Percentiles rank a stretch among this genome's conserved stretches.
Conservation (phyloP, 148 eudicot species). For the Camellia granthamiana region DNA sequence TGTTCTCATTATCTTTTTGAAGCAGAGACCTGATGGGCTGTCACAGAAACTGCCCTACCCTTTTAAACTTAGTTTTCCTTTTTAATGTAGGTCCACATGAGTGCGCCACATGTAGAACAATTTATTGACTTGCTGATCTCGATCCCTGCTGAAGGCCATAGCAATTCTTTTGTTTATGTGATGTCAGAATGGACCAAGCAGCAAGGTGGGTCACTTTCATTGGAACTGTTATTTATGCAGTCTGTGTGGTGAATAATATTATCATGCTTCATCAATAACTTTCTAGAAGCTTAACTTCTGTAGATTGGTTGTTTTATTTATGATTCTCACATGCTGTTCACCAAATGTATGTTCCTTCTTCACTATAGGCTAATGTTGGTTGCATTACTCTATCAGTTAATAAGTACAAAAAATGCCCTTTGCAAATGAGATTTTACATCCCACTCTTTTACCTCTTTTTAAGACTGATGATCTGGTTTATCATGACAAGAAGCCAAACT, state of each 20-base stretch:
- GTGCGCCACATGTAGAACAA: constrained; percentile 79
- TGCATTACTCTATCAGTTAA: neutral
- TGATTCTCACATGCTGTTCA: neutral
- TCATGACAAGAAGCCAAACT: neutral
- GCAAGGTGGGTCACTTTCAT: constrained; percentile 56
- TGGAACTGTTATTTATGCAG: neutral
- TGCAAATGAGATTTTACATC: neutral
- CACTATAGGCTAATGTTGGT: neutral
- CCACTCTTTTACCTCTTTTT: neutral
- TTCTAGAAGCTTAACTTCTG: neutral
- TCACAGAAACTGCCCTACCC: neutral
- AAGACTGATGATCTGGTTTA: neutral
- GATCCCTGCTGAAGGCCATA: constrained; percentile 64
- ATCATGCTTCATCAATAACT: neutral
- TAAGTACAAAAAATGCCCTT: neutral
- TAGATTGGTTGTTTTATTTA: neutral
- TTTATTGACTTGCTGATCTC: constrained; percentile 77
- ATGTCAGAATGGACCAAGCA: constrained; percentile 91
- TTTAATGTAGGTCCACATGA: constrained; percentile 77
- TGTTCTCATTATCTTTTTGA: neutral
- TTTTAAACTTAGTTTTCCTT: neutral
- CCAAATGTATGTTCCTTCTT: neutral
- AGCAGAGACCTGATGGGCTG: neutral
- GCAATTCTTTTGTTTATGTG: constrained; percentile 67
- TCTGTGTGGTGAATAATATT: neutral